Base-by-base conservation (phyloP, 441 rosid species). In the Kokia cookei region DNA sequence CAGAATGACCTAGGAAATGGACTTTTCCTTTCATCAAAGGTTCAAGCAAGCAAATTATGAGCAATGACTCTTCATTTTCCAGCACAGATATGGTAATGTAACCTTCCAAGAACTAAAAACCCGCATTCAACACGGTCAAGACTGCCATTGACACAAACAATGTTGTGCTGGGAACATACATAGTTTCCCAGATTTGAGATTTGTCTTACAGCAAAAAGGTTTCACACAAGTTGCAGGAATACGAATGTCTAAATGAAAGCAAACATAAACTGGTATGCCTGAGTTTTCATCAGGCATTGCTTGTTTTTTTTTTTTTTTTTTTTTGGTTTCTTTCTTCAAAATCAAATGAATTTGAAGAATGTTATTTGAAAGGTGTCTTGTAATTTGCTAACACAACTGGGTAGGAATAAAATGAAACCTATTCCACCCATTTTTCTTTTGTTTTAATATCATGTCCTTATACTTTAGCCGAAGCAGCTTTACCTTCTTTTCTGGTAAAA, bases 331-430 rank as follows among this genome's bases (percentile, higher is more conserved):
- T 65, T 73, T 74, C 88, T 86, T 81, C 86, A 82, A 80, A 85
- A 82, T 79, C 87, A 79, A 71, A 77, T 73, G 87, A 74, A 71
- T 81, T 84, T 76, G 87, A 87, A 87, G 89, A 85, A 83, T 63
- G 60, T 75, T 64, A 76, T 43, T 69, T 11, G 27, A 65, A 78
- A 75, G 74, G 22, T 80, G 27, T 78, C 65, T 60, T 32, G 55
- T 81, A 77, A 60, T 69, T 69, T 51, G 59, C 61, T 57, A 40
- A 71, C 65, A 35, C 55, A 74, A 62, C 43, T 59, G 55, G 78
- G 84, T n/a, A 50, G 82, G 84, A 81, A 77, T 48, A 48, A 13
- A 26, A 72, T 76, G 67, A 76, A 59, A 35, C 69, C 12, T 0
- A 17, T 72, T 67, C 81, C 84, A 48, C 76, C 84, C 79, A 47